Percentiles rank a stretch among this genome's conserved stretches.
phyloP scores from a whole-genome alignment of 1,284 basidiomycete genomes.

The Prillingera fragicola region DNA sequence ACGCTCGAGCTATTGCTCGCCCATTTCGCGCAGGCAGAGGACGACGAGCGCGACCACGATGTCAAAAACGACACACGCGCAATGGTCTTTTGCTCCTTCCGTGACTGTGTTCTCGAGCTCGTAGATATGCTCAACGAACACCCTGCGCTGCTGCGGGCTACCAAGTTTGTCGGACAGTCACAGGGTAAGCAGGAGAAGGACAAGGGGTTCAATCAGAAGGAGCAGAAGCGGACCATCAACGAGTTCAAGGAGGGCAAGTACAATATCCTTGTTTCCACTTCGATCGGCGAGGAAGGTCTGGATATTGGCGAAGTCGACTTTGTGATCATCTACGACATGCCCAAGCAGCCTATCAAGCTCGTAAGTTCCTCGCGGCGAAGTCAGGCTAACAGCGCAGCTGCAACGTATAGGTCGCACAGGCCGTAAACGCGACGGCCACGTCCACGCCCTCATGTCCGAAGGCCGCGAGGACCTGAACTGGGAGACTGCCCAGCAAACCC shows the following conservation, averaged over 20 bases:
- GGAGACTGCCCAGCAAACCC: slow-evolving; percentile 80
- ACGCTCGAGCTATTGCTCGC: slow-evolving; percentile 68
- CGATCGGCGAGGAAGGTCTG: slow-evolving; percentile 97
- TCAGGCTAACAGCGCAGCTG: slow-evolving; percentile 54
- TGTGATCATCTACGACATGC: slow-evolving; percentile 93
- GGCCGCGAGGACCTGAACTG: slow-evolving; percentile 87
- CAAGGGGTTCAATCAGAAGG: slow-evolving; percentile 83
- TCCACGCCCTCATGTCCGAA: slow-evolving; percentile 90
- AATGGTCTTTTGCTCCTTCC: slow-evolving; percentile 93
- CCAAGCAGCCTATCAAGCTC: slow-evolving; percentile 94
- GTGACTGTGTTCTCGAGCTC: slow-evolving; percentile 86
- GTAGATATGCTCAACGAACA: slow-evolving; percentile 69
- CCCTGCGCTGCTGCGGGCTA: slow-evolving; percentile 66
- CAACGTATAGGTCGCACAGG: slow-evolving; percentile 96
- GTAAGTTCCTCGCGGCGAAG: slow-evolving; percentile 52
- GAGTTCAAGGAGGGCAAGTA: slow-evolving; percentile 81
- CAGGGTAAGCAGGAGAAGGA: slow-evolving; percentile 67
- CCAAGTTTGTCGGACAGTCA: slow-evolving; percentile 86
- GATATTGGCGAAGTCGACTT: slow-evolving; percentile 99
- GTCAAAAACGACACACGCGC: slow-evolving; percentile 59
- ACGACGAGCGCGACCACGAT: slow-evolving; percentile 51
- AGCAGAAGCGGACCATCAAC: slow-evolving; percentile 74
- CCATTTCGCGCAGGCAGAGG: slow-evolving; percentile 65
- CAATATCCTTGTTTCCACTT: slow-evolving; percentile 93
- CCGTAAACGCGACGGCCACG: slow-evolving; percentile 80